Conservation (phyloP, 1,284 basidiomycete species). For the Marasmius tenuissimus region DNA sequence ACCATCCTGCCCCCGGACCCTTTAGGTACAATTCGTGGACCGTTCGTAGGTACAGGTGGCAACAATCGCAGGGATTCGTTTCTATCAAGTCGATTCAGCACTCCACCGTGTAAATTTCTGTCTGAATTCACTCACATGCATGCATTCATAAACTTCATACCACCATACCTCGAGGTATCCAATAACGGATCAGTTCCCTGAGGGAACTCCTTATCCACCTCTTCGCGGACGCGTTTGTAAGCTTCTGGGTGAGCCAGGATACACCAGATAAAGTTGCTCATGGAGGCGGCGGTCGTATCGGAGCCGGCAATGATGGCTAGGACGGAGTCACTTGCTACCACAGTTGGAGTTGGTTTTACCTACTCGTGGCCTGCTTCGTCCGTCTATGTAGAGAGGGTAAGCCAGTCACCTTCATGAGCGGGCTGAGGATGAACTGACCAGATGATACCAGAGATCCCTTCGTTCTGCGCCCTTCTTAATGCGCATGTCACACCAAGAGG, state of each 20-base stretch:
- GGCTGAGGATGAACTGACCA: slow-evolving; percentile 23
- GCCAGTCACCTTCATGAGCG: neutral
- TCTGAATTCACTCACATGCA: neutral
- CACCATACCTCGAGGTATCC: neutral
- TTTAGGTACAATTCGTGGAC: neutral
- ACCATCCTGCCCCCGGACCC: neutral
- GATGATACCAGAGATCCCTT: slow-evolving; percentile 48
- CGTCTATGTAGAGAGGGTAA: slow-evolving; percentile 27
- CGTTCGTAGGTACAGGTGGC: neutral
- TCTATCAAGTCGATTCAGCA: neutral
- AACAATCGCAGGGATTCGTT: neutral
- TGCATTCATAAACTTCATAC: neutral
- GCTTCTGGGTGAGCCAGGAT: slow-evolving; percentile 43
- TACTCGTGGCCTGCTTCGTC: slow-evolving; percentile 43
- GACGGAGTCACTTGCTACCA: slow-evolving; percentile 42
- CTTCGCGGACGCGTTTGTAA: slow-evolving; percentile 44
- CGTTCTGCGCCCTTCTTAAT: slow-evolving; percentile 31
- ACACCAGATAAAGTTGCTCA: slow-evolving; percentile 39
- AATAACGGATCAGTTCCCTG: neutral
- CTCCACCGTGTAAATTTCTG: too few species aligned
- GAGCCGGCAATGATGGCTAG: slow-evolving; percentile 58
- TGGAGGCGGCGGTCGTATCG: slow-evolving; percentile 49
- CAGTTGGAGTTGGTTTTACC: slow-evolving; percentile 29
- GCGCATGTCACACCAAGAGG: slow-evolving; percentile 33
- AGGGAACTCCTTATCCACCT: slow-evolving; percentile 22